Evolutionary conservation across 2,329 filamentous ascomycete species (phyloP).

Genomic region (Didymella arachidicola): DNA sequence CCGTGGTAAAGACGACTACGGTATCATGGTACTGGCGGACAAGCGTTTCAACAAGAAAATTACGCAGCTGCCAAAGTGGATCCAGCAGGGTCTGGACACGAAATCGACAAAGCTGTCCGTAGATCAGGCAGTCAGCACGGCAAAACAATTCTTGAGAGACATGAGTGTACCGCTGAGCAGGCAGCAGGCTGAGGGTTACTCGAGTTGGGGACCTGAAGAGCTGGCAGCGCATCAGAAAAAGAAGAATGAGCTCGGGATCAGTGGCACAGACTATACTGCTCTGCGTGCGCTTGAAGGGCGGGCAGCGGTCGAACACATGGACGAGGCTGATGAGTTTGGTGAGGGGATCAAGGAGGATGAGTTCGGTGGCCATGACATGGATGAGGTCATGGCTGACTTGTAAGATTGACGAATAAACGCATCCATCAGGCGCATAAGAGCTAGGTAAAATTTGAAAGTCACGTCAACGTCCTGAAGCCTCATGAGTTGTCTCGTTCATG

Average conservation of each 20-base stretch:
- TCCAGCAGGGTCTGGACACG: slow-evolving; percentile 84
- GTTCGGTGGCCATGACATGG: slow-evolving; percentile 46
- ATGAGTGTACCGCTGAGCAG: slow-evolving; percentile 92
- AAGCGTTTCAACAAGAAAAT: slow-evolving; percentile 92
- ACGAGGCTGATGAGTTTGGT: slow-evolving; percentile 22
- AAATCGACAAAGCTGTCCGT: slow-evolving; percentile 90
- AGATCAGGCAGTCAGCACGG: slow-evolving; percentile 90
- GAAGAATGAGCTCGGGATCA: slow-evolving; percentile 72
- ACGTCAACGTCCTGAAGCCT: not conserved
- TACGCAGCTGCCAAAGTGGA: slow-evolving; percentile 93
- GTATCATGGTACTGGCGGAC: slow-evolving; percentile 98
- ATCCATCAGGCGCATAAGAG: not conserved
- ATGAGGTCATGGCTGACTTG: slow-evolving; percentile 49
- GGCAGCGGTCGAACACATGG: slow-evolving; percentile 34
- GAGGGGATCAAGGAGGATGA: slow-evolving; percentile 39
- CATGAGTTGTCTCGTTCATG: not conserved
- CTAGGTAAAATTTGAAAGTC: too few species aligned
- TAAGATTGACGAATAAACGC: slow-evolving; percentile 10
- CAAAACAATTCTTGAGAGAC: slow-evolving; percentile 85
- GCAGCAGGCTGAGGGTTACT: slow-evolving; percentile 88
- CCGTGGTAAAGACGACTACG: slow-evolving; percentile 97
- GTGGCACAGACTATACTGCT: slow-evolving; percentile 63
- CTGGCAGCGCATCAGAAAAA: slow-evolving; percentile 80
- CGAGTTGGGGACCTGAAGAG: slow-evolving; percentile 86
- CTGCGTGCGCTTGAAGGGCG: slow-evolving; percentile 42